A percentile compares a stretch with the other conserved stretches of the same genome.
These are phyloP conservation scores for Cylindrodendrum hubeiense DNA, from an alignment of 2,329 filamentous ascomycete species.

Conservation along the genomic window DNA sequence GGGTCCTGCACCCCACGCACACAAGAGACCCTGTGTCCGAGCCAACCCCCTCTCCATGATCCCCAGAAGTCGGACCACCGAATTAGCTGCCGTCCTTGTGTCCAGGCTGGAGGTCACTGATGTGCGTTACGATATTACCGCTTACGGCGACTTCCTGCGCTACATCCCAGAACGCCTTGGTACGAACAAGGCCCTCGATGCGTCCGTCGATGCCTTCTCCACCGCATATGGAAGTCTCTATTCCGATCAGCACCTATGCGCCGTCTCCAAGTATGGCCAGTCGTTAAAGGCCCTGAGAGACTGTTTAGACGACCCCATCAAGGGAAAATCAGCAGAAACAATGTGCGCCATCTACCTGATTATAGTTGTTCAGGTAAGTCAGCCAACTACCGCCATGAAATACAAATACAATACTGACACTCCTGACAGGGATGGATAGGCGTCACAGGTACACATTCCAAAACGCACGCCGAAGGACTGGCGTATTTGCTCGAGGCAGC, in stretches of 20 bases:
- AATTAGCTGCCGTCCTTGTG: conserved; percentile 40
- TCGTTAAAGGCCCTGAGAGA: conserved; percentile 46
- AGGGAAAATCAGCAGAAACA: conserved; percentile 47
- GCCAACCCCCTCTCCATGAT: conserved; percentile 3
- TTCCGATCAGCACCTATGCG: conserved; percentile 28
- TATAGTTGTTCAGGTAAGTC: conserved; percentile 51
- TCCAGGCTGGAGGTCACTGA: conserved; percentile 54
- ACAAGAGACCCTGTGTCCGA: background rate
- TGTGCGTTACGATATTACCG: conserved; percentile 59
- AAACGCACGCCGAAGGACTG: conserved; percentile 49
- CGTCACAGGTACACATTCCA: conserved; percentile 37
- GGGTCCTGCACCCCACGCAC: background rate
- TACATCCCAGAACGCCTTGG: conserved; percentile 61
- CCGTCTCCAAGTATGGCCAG: conserved; percentile 47
- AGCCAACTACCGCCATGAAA: background rate
- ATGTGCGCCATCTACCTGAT: conserved; percentile 54
- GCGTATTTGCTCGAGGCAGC: conserved; percentile 47
- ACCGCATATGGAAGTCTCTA: conserved; percentile 42
- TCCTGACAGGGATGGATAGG: conserved; percentile 47
- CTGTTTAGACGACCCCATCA: conserved; percentile 44
- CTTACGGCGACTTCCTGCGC: conserved; percentile 59
- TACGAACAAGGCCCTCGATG: conserved; percentile 59
- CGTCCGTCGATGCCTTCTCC: conserved; percentile 48
- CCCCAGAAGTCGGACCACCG: conserved; percentile 49
- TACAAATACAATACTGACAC: background rate